A percentile compares a stretch with the other conserved stretches of the same genome.
phyloP scores from a whole-genome alignment of 108 stramenopile species.

The Cylindrotheca closterium region DNA sequence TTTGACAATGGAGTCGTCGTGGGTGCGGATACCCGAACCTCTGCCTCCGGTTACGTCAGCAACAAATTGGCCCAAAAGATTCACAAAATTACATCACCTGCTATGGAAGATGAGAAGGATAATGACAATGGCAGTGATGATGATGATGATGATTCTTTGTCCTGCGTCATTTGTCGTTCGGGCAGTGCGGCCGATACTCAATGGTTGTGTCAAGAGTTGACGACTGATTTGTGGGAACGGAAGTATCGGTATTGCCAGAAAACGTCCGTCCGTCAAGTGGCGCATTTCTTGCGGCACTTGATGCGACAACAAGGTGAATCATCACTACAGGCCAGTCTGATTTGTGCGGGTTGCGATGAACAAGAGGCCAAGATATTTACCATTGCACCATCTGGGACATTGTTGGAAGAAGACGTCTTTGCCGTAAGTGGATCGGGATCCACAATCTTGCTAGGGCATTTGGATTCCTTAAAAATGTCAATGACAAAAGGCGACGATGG shows the following conservation, averaged over 20 bases:
- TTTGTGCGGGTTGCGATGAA: conserved; percentile 65
- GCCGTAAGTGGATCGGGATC: conserved; percentile 78
- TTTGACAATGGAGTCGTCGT: conserved; percentile 63
- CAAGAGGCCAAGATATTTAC: conserved; percentile 50
- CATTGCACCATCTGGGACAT: conserved; percentile 51
- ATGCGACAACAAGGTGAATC: conserved; percentile 23
- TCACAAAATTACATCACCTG: conserved; percentile 8
- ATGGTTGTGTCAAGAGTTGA: conserved; percentile 44
- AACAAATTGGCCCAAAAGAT: conserved; percentile 81
- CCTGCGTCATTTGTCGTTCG: conserved; percentile 77
- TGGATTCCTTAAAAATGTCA: conserved; percentile 46
- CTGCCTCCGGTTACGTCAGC: conserved; percentile 61
- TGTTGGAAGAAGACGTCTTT: conserved; percentile 58
- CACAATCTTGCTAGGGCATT: conserved; percentile 60
- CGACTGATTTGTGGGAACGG: conserved; percentile 43
- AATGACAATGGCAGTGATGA: conserved; percentile 1
- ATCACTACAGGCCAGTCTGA: conserved; percentile 54
- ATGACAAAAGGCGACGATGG: conserved; percentile 2
- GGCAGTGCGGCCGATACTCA: conserved; percentile 90
- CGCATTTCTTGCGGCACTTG: conserved; percentile 52
- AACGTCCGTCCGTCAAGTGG: conserved; percentile 61
- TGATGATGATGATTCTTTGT: conserved; percentile 14
- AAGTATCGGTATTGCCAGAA: conserved; percentile 30
- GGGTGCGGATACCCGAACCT: conserved; percentile 83
- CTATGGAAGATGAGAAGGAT: conserved; percentile 5